These are phyloP conservation scores for Colletotrichum lupini DNA, from an alignment of 2,329 filamentous ascomycete species.

Conservation along the genomic window DNA sequence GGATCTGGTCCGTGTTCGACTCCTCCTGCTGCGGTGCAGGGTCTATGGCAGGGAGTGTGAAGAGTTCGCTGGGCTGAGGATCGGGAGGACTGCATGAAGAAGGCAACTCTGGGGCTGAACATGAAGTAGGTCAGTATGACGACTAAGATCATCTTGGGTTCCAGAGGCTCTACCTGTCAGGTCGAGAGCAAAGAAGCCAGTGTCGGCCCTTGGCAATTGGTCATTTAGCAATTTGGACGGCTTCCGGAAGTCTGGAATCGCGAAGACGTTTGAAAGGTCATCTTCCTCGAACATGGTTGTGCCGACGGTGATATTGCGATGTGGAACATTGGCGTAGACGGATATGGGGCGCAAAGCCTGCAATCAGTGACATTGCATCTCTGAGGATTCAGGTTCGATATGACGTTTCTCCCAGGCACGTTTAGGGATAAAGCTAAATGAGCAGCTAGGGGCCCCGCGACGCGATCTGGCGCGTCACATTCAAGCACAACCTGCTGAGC, in stretches of 20 bases:
- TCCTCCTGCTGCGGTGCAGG: conserved; percentile 36
- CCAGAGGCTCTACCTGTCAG: conserved; percentile 46
- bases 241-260: conserved; percentile 70
- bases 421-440: neutral
- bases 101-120: conserved; percentile 6
- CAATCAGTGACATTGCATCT: conserved; percentile 18
- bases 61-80: conserved; percentile 49
- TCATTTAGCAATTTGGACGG: conserved; percentile 61
- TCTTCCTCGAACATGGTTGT: conserved; percentile 52
- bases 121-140: neutral
- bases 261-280: conserved; percentile 67
- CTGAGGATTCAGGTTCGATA: neutral
- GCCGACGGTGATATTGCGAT: neutral
- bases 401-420: neutral
- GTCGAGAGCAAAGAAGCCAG: conserved; percentile 57
- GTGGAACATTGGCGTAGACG: neutral
- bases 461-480: conserved; percentile 28
- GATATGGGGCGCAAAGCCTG: neutral
- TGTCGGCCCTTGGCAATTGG: conserved; percentile 39
- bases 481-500: conserved; percentile 7
- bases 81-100: conserved; percentile 26
- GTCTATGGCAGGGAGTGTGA: conserved; percentile 49
- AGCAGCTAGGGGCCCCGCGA: conserved; percentile 4
- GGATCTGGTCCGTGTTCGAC: neutral
- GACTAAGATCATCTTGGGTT: conserved; percentile 27